These are phyloP conservation scores for Ilyonectria sp. DNA, from an alignment of 2,329 filamentous ascomycete species.

Conservation along the genomic window DNA sequence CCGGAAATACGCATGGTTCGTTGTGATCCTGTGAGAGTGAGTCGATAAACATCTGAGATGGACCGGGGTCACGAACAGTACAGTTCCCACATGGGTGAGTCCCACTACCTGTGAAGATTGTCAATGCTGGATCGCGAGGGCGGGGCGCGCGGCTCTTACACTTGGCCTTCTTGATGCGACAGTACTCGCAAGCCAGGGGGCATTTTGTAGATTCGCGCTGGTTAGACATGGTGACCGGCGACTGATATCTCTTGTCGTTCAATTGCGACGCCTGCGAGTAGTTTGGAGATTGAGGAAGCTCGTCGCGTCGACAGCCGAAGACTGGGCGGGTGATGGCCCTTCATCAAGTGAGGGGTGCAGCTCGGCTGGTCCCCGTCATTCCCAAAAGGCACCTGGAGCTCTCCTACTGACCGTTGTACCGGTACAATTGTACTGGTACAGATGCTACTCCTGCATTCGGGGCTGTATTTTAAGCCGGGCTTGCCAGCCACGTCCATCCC, in stretches of 20 bases:
- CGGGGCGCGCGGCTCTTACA: background rate
- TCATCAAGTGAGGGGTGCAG: background rate
- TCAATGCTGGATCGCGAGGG: background rate
- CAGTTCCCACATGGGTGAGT: slow-evolving; percentile 19
- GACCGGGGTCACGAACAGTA: slow-evolving; percentile 5
- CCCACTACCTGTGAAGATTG: slow-evolving; percentile 8
- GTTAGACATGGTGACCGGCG: background rate
- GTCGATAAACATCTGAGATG: background rate
- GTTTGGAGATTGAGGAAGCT: background rate
- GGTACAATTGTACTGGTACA: background rate
- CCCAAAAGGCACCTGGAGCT: background rate
- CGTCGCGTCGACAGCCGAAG: background rate
- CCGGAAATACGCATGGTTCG: slow-evolving; percentile 18
- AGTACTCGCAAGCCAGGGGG: slow-evolving; percentile 19
- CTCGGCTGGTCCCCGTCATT: background rate
- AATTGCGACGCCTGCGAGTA: background rate
- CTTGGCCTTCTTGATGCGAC: slow-evolving; percentile 16
- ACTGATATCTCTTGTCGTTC: background rate
- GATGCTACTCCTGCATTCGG: background rate
- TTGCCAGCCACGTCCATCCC: background rate
- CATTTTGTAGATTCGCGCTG: slow-evolving; percentile 17
- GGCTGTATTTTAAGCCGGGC: background rate
- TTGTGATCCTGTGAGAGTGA: slow-evolving; percentile 11
- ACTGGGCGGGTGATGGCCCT: too few relatives aligned
- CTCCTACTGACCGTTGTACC: background rate